phyloP scores from a whole-genome alignment of 768 basidiomycete species.

The Tulasnella sp. region DNA sequence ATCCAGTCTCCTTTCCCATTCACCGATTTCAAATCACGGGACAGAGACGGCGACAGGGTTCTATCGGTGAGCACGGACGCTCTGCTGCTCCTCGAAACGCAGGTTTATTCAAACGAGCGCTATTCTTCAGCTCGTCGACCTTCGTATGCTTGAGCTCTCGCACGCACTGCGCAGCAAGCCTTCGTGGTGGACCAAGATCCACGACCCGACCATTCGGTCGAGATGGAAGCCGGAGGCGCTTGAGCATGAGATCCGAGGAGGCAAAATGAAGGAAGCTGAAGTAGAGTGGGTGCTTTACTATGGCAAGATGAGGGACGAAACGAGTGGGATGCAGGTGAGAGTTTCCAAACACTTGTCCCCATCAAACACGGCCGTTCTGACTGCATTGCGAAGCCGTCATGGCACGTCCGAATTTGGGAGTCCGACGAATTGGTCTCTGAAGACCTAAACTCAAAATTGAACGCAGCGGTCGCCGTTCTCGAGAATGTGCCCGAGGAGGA shows the following conservation, averaged over 20 bases:
- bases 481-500: neutral
- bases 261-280: neutral
- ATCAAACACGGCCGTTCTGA: neutral
- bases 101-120: neutral
- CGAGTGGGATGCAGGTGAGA: neutral
- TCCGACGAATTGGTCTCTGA: neutral
- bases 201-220: constrained; percentile 9
- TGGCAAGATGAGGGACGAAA: neutral
- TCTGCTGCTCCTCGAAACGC: neutral
- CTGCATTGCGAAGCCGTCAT: neutral
- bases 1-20: neutral
- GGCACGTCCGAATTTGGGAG: neutral
- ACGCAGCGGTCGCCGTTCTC: neutral
- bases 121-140: constrained; percentile 13
- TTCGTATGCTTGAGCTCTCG: constrained; percentile 1
- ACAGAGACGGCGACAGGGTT: neutral
- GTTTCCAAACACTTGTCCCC: too few relatives aligned
- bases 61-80: neutral
- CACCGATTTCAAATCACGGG: neutral
- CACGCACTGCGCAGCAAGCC: constrained; percentile 19
- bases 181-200: constrained; percentile 19
- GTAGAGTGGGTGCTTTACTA: constrained; percentile 19
- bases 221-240: constrained; percentile 23
- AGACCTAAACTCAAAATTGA: neutral
- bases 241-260: neutral